These are phyloP conservation scores for Lactarius psammicola DNA, from an alignment of 768 basidiomycete species.

Conservation along the genomic window DNA sequence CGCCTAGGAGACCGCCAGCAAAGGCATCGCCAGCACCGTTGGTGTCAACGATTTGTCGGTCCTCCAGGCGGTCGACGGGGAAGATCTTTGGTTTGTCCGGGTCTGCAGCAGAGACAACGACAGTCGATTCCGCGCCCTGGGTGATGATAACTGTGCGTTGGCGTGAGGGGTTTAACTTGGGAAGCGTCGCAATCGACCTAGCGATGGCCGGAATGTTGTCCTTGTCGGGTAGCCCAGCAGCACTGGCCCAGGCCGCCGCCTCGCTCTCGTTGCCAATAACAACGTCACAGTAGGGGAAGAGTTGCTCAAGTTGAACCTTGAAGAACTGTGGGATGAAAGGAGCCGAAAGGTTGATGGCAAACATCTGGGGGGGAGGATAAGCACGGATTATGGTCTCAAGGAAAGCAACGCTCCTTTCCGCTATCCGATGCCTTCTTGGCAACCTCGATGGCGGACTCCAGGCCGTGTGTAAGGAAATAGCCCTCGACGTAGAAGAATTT, in stretches of 20 bases:
- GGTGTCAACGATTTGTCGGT: slow-evolving; percentile 84
- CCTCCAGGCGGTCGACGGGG: slow-evolving; percentile 55
- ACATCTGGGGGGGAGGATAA: slow-evolving; percentile 52
- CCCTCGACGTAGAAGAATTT: slow-evolving; percentile 93
- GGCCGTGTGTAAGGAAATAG: slow-evolving; percentile 90
- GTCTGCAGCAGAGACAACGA: slow-evolving; percentile 63
- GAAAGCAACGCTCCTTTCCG: slow-evolving; percentile 59
- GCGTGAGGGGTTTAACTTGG: slow-evolving; percentile 73
- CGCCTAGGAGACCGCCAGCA: slow-evolving; percentile 93
- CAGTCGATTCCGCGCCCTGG: slow-evolving; percentile 78
- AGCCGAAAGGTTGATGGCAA: slow-evolving; percentile 91
- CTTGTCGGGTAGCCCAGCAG: slow-evolving; percentile 64
- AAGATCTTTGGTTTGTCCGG: slow-evolving; percentile 55
- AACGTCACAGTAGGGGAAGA: slow-evolving; percentile 84
- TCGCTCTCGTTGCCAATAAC: slow-evolving; percentile 97
- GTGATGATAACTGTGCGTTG: slow-evolving; percentile 88
- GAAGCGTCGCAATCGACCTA: slow-evolving; percentile 64
- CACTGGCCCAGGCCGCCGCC: slow-evolving; percentile 80
- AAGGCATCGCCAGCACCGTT: slow-evolving; percentile 99
- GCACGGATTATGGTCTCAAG: neutral
- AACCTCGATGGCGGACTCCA: slow-evolving; percentile 65
- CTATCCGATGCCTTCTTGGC: slow-evolving; percentile 72
- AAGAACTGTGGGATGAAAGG: slow-evolving; percentile 98
- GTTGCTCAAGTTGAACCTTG: slow-evolving; percentile 69
- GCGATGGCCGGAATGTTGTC: slow-evolving; percentile 64